Evolutionary conservation across 192 early-diverging fungal genomes (phyloP).

Genomic region (Linderina pennispora): DNA sequence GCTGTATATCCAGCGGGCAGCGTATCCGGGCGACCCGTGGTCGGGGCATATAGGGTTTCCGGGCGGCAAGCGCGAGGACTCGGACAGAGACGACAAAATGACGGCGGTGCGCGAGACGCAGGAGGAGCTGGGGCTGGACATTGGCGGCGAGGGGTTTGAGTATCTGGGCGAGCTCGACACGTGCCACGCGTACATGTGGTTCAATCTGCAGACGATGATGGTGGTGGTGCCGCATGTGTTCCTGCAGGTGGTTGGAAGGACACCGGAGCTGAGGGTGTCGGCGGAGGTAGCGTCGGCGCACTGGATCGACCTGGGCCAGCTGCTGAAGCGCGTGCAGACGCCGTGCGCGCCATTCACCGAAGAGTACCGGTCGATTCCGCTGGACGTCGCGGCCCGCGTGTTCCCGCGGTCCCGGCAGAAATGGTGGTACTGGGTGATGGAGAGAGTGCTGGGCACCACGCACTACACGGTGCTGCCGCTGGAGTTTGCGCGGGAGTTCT

Average conservation of each 20-base stretch:
- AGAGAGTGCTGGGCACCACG: conserved; percentile 4
- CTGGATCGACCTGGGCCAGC: conserved; percentile 27
- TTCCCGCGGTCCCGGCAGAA: conserved; percentile 1
- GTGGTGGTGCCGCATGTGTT: conserved; percentile 30
- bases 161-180: conserved; percentile 30
- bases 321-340: conserved; percentile 5
- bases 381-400: conserved; percentile 10
- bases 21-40: conserved; percentile 34
- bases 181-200: conserved; percentile 2
- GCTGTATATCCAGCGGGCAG: conserved; percentile 35
- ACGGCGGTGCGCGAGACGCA: conserved; percentile 36
- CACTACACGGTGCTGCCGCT: conserved; percentile 26
- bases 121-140: conserved; percentile 33
- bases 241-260: conserved; percentile 10
- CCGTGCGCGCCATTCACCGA: conserved; percentile 9
- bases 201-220: conserved; percentile 2
- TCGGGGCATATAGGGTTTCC: conserved; percentile 46
- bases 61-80: conserved; percentile 28
- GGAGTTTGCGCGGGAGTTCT: conserved; percentile 1
- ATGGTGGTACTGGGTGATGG: conserved; percentile 18
- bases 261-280: conserved; percentile 13
- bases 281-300: conserved; percentile 33
- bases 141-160: conserved; percentile 2
- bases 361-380: conserved; percentile 2
- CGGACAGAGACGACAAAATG: conserved; percentile 2